Evolutionary conservation across 768 basidiomycete genomes (phyloP), one percentile per base, ranked within the genome.

Genomic region (Pilatotrama ljubarskyi): DNA sequence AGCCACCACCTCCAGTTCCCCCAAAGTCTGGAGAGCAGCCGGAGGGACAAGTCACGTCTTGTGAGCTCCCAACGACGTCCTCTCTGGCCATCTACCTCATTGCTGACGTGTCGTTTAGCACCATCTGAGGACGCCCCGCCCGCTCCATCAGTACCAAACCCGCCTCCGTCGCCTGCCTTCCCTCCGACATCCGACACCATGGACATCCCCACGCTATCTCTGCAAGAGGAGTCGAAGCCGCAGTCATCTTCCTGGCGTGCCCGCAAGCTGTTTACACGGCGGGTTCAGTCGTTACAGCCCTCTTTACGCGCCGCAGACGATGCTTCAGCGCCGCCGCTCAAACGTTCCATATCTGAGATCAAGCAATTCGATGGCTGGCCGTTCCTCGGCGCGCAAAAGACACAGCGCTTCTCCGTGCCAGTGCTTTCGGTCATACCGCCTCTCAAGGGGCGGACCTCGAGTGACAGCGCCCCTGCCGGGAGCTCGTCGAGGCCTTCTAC

Each of bases 211-310:
- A 65, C 64, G 5, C 59, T 58, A 61, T 56, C 60, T 18, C 22
- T 64, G 1, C 64, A 52, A 13, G 42, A 37, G n/a, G 53, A 36
- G 35, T 46, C 32, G 24, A 55, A 51, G 41, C 10, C 43, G 40
- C 40, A 47, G 55, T 59, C 42, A 10, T 58, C 62, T 52, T 49
- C 57, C 8, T 58, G 56, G 55, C 44, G 49, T 32, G 18, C 47
- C 37, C 53, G 58, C 36, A 43, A 29, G 9, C 32, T 55, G 20
- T 48, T 59, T 50, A 20, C 61, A 5, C 61, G 68, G 0, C 66
- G 69, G 11, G 65, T 68, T 7, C 68, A 66, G 50, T 70, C 69
- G 5, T 55, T 69, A 64, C 69, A 66, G 38, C 62, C 67, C n/a
- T 54, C 58, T 2, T 25, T 54, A 18, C 63, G 58, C 36, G 47